Evolutionary conservation across 2,329 filamentous ascomycete genomes (phyloP).

Genomic region (Nothophoma quercina): DNA sequence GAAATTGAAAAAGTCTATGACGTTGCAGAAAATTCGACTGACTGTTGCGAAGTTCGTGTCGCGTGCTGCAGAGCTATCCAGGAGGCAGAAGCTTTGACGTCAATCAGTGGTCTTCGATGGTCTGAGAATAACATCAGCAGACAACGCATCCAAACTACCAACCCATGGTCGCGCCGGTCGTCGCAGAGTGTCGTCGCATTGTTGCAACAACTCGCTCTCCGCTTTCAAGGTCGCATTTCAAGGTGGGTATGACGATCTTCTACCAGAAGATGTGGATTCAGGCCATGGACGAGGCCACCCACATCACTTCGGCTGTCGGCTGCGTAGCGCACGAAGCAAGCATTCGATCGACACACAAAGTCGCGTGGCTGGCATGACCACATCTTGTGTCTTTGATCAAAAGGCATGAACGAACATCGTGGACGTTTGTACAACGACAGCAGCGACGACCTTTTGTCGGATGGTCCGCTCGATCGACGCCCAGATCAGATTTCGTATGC

Average conservation of each 20-base stretch:
- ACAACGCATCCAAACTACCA: background rate
- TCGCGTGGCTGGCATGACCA: constrained; percentile 1
- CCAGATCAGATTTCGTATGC: background rate
- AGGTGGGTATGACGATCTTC: background rate
- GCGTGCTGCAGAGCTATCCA: background rate
- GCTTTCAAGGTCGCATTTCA: background rate
- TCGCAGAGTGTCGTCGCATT: background rate
- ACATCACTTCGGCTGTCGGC: background rate
- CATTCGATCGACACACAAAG: background rate
- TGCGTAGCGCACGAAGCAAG: constrained; percentile 1
- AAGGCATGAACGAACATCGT: background rate
- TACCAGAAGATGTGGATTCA: background rate
- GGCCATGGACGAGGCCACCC: background rate
- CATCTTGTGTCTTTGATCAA: constrained; percentile 2
- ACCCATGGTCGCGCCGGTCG: background rate
- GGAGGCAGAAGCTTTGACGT: background rate
- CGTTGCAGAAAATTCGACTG: too few relatives aligned
- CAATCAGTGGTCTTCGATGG: background rate
- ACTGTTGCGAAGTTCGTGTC: background rate
- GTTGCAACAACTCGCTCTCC: background rate
- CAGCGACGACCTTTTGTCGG: background rate
- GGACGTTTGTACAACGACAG: background rate
- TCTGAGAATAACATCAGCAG: background rate
- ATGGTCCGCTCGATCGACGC: constrained; percentile 1
- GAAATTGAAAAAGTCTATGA: too few relatives aligned